Evolutionary conservation across 345 rosid genomes (phyloP).

Genomic region (Populus alba): DNA sequence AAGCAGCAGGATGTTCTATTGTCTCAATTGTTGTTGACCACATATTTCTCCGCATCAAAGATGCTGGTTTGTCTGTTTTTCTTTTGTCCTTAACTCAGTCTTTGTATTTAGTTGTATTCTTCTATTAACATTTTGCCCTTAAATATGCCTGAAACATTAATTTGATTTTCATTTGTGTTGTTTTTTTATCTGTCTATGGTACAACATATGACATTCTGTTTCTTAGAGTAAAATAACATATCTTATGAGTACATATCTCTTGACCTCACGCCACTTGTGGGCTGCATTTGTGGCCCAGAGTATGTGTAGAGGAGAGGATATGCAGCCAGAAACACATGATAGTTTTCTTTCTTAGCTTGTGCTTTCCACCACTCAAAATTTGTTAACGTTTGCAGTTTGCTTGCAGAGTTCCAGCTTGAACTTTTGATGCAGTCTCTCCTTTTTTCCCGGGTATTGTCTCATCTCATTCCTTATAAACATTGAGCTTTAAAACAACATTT

Average conservation of each 20-base stretch:
- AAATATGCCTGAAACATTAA: background rate
- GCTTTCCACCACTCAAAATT: background rate
- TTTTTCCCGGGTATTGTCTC: constrained; percentile 80
- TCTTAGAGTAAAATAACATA: background rate
- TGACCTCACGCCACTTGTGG: background rate
- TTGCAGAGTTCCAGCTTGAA: constrained; percentile 93
- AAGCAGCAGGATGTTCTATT: constrained; percentile 89
- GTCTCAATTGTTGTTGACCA: constrained; percentile 94
- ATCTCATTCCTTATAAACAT: constrained; percentile 17
- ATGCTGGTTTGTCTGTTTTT: constrained; percentile 63
- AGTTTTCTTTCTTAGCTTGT: background rate
- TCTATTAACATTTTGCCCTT: background rate
- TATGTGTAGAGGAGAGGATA: background rate
- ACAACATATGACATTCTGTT: background rate
- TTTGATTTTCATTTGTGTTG: background rate
- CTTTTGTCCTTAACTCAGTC: background rate
- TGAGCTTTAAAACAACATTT: constrained; percentile 16
- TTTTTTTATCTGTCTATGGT: background rate
- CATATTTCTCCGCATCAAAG: constrained; percentile 91
- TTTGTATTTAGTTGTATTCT: background rate
- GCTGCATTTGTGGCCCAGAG: background rate
- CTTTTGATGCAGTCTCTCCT: constrained; percentile 89
- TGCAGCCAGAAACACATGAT: background rate
- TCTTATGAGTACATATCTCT: background rate
- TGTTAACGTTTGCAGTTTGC: constrained; percentile 17